Base-by-base conservation (phyloP, 1,284 basidiomycete species). In the Leccinum subspadiceum region DNA sequence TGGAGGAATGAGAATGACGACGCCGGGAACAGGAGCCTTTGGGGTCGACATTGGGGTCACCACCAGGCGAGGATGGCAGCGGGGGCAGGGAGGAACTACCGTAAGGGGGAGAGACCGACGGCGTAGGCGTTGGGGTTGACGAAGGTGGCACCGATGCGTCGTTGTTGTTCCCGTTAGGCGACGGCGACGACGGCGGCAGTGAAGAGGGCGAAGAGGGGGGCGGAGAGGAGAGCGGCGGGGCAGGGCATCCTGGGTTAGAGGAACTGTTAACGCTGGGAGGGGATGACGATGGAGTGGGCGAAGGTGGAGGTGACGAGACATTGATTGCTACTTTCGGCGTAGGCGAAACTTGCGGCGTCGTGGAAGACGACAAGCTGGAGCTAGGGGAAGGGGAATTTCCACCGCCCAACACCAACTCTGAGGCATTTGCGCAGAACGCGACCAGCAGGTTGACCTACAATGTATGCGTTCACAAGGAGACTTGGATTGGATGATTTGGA, bases 371-470 rank as follows among this genome's bases (percentile, higher is more conserved):
- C 13, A 13, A n/a, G 4, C 24, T 15, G 26, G 5, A 9, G 24
- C 48, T 49, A 26, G 13, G 48, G 13, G 48, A 8, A n/a, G 24
- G 13, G 3, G 48, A 5, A 4, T 15, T 4, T 13, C 7, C 44
- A 15, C 2, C 10, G 1, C 24, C 8, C 8, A 6, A 1, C 7
- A 72, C 60, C 5, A 71, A 4, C n/a, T 64, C 53, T 3, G 71
- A 35, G 15, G 70, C 71, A 1, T 68, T 50, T 5, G 57, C 63
- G 7, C 70, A 74, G 33, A 73, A 72, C 4, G 70, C 52, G 17
- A 74, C 26, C 44, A 74, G 20, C 51, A 72, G 52, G 49, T 73
- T 39, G 39, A 66, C 71, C 73, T 72, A 29, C 5, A 4, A 10
- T 22, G 7, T n/a, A n/a, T 9, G 13, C 22, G 12, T 51, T 48